Evolutionary conservation across 768 basidiomycete genomes (phyloP).

Genomic region (Lentinula detonsa): DNA sequence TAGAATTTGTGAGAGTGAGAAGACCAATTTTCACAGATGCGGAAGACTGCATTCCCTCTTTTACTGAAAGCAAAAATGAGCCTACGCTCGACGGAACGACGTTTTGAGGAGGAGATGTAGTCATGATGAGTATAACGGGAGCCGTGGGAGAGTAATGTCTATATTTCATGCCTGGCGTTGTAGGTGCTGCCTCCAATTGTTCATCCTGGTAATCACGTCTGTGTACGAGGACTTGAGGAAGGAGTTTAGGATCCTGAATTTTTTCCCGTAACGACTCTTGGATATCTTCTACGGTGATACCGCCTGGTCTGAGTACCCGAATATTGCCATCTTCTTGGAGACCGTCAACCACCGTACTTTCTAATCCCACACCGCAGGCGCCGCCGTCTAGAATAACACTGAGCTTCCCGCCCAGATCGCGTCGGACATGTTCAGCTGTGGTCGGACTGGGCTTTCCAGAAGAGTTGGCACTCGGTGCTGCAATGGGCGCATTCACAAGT

Average conservation of each 20-base stretch:
- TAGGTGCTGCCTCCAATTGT: constrained; percentile 70
- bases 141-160: constrained; percentile 92
- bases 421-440: constrained; percentile 73
- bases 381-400: constrained; percentile 89
- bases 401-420: constrained; percentile 73
- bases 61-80: constrained; percentile 39
- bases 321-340: constrained; percentile 68
- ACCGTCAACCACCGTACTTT: constrained; percentile 94
- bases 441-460: constrained; percentile 96
- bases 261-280: constrained; percentile 48
- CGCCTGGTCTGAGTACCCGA: constrained; percentile 86
- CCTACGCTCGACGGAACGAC: constrained; percentile 21
- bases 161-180: constrained; percentile 99
- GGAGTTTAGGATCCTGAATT: constrained; percentile 18
- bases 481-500: constrained; percentile 66
- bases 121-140: constrained; percentile 72
- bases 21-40: constrained; percentile 54
- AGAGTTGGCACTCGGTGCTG: constrained; percentile 93
- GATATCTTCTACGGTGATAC: constrained; percentile 86
- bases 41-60: constrained; percentile 10
- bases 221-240: constrained; percentile 72
- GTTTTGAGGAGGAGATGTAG: constrained; percentile 31
- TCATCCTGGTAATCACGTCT: constrained; percentile 70
- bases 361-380: constrained; percentile 81
- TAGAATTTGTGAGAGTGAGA: constrained; percentile 56